A percentile compares a stretch with the other conserved stretches of the same genome.
Evolutionary conservation across 768 basidiomycete genomes (phyloP).

Genomic region (Naganishia vaughanmartiniae): DNA sequence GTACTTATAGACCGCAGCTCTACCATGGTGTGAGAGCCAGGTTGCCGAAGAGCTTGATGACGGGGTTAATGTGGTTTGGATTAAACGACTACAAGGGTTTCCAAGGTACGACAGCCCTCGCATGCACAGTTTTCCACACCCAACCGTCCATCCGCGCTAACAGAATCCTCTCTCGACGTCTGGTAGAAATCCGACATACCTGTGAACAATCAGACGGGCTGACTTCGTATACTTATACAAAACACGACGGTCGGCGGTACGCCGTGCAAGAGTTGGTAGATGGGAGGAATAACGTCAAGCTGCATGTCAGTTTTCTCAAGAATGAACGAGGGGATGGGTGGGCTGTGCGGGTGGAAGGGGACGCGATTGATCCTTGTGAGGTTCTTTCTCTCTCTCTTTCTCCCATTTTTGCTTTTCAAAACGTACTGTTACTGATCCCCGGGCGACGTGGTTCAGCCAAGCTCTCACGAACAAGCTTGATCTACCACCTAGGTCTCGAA

Average conservation of each 20-base stretch:
- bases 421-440: constrained; percentile 49
- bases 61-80: constrained; percentile 91
- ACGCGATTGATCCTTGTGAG: constrained; percentile 35
- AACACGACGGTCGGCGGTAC: constrained; percentile 79
- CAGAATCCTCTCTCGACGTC: too few relatives aligned
- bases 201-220: constrained; percentile 85
- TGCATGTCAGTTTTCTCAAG: constrained; percentile 82
- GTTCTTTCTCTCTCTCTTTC: constrained; percentile 69
- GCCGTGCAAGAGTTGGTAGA: constrained; percentile 83
- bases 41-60: constrained; percentile 83
- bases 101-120: constrained; percentile 47
- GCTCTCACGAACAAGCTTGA: constrained; percentile 67
- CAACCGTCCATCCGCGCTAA: too few relatives aligned
- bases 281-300: constrained; percentile 73
- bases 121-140: too few relatives aligned
- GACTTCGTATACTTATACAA: constrained; percentile 78
- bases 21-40: constrained; percentile 89
- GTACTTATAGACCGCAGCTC: constrained; percentile 83
- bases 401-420: too few relatives aligned
- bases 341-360: constrained; percentile 39
- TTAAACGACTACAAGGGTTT: constrained; percentile 74
- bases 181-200: constrained; percentile 71
- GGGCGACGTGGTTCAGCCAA: constrained; percentile 37
- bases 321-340: constrained; percentile 65
- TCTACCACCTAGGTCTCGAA: constrained; percentile 86